Evolutionary conservation across 1,284 basidiomycete genomes (phyloP).

Genomic region (Mycosarcoma maydis): DNA sequence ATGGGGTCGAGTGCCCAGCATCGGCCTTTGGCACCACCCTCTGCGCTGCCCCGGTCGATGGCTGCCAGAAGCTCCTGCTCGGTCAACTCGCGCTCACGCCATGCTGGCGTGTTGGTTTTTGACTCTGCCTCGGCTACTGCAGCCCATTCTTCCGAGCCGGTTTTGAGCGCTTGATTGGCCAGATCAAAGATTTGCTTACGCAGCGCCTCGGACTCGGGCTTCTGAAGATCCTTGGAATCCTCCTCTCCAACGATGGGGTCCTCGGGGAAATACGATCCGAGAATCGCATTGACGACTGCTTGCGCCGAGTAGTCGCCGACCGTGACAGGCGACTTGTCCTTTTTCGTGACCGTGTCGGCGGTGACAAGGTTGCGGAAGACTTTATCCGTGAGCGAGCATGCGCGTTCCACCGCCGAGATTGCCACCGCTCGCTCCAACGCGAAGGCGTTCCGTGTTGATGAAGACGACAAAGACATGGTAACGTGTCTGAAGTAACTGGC

Average conservation of each 20-base stretch:
- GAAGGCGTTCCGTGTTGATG: constrained; percentile 63
- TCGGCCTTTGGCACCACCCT: constrained; percentile 83
- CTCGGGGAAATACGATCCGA: constrained; percentile 75
- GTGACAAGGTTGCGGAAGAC: constrained; percentile 88
- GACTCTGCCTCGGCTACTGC: constrained; percentile 62
- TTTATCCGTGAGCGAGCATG: constrained; percentile 77
- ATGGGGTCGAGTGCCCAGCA: constrained; percentile 89
- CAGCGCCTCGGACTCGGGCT: constrained; percentile 69
- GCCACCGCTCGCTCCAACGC: constrained; percentile 77
- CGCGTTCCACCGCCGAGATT: constrained; percentile 87
- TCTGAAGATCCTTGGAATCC: constrained; percentile 77
- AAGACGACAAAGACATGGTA: constrained; percentile 30
- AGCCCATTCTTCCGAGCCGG: constrained; percentile 64
- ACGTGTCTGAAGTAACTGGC: not conserved
- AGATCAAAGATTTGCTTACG: constrained; percentile 80
- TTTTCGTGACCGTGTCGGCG: constrained; percentile 87
- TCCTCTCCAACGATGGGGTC: constrained; percentile 96
- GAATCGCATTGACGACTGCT: constrained; percentile 61
- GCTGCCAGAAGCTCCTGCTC: constrained; percentile 76
- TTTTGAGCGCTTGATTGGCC: constrained; percentile 80
- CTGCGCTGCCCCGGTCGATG: constrained; percentile 84
- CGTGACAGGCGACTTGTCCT: constrained; percentile 95
- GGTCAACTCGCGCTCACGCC: constrained; percentile 68
- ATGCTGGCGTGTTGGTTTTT: constrained; percentile 67
- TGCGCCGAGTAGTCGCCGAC: constrained; percentile 69